phyloP scores from a whole-genome alignment of 768 basidiomycete genomes.

The Russula abietina region DNA sequence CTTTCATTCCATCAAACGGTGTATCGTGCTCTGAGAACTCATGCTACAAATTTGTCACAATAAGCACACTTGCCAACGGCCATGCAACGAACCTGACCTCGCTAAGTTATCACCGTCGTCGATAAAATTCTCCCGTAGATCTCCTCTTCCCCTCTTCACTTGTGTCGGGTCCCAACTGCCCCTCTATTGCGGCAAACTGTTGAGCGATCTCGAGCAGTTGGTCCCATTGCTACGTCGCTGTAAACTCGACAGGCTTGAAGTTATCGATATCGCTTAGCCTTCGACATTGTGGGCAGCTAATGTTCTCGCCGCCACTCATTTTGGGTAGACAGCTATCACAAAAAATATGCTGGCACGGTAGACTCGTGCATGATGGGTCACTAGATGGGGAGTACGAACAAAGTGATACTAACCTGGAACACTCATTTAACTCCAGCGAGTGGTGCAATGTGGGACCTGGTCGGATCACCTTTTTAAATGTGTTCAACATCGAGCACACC shows the following conservation, averaged over 20 bases:
- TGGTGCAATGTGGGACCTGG: not conserved
- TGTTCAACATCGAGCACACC: conserved; percentile 33
- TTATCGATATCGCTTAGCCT: conserved; percentile 30
- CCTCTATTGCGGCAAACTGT: conserved; percentile 37
- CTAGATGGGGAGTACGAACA: not conserved
- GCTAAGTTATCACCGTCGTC: conserved; percentile 27
- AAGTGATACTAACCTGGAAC: conserved; percentile 31
- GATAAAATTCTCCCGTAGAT: conserved; percentile 29
- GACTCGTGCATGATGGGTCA: conserved; percentile 28
- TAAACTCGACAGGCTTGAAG: conserved; percentile 34
- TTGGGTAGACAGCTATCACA: conserved; percentile 37
- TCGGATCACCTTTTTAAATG: conserved; percentile 38
- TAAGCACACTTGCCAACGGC: not conserved
- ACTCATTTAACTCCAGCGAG: conserved; percentile 31
- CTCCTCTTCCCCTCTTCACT: conserved; percentile 41
- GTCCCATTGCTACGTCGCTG: conserved; percentile 42
- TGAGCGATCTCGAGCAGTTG: conserved; percentile 36
- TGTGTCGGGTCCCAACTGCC: conserved; percentile 34
- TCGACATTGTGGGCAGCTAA: conserved; percentile 39
- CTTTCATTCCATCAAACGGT: not conserved
- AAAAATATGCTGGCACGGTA: conserved; percentile 40
- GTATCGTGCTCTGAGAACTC: not conserved
- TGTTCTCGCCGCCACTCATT: conserved; percentile 29
- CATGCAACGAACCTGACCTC: conserved; percentile 12
- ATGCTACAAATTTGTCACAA: not conserved